A percentile compares a stretch with the other conserved stretches of the same genome.
These are phyloP conservation scores for Apiospora koreana DNA, from an alignment of 2,329 filamentous ascomycete genomes.

Conservation along the genomic window DNA sequence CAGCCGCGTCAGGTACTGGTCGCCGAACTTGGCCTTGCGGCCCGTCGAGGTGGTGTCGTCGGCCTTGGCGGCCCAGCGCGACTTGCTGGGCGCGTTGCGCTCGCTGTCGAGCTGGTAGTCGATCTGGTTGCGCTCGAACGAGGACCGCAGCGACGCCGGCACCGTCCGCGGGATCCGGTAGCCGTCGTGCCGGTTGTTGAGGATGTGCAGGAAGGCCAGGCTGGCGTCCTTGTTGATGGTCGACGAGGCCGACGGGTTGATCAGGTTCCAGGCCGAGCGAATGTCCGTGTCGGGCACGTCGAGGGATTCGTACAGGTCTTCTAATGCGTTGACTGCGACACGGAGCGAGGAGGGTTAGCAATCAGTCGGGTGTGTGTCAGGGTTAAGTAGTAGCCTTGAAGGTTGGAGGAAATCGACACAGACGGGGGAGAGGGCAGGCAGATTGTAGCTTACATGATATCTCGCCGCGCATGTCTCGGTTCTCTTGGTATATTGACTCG, in stretches of 20 bases:
- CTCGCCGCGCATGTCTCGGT: conserved; percentile 83
- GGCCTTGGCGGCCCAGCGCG: conserved; percentile 76
- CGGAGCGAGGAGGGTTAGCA: conserved; percentile 9
- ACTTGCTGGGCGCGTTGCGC: conserved; percentile 57
- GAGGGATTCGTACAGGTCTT: conserved; percentile 81
- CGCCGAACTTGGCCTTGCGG: conserved; percentile 95
- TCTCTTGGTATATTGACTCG: conserved; percentile 94
- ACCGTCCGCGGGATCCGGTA: conserved; percentile 91
- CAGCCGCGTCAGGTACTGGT: conserved; percentile 90
- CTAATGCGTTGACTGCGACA: conserved; percentile 68
- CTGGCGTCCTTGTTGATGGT: conserved; percentile 93
- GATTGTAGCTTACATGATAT: conserved; percentile 63
- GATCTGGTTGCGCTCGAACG: conserved; percentile 94
- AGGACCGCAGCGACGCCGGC: conserved; percentile 84
- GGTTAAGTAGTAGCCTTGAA: neutral
- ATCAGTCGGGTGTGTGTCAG: neutral
- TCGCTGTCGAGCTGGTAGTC: conserved; percentile 90
- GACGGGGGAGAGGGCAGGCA: neutral
- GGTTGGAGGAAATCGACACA: neutral
- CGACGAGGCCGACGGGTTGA: conserved; percentile 83
- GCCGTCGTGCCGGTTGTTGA: conserved; percentile 94
- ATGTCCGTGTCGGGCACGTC: conserved; percentile 77
- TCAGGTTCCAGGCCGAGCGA: conserved; percentile 92
- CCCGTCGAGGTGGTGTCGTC: conserved; percentile 82
- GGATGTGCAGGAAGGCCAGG: conserved; percentile 92